Base-by-base conservation (phyloP, 257 asterid genomes). In the Solanum piurae region DNA sequence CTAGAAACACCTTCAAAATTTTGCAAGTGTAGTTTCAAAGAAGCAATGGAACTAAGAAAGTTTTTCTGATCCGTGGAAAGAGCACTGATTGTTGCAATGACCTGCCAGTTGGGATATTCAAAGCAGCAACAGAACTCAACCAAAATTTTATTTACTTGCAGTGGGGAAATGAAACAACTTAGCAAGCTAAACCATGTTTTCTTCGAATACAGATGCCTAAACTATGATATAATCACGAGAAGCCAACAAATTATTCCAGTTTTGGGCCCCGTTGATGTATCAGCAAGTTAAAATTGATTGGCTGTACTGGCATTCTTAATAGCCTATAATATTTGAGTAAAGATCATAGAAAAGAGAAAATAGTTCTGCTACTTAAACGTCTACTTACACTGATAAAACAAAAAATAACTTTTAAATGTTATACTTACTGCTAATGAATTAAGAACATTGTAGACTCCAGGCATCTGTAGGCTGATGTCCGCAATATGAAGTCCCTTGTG, bases 391-490 rank as follows among this genome's bases (percentile, higher is more conserved):
- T 3, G 25, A 80, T 27, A 2, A 16, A 27, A 46, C 34, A 5
- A 84, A 84, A 29, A 46, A 36, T 3, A 25, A 64, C 72, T 52
- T 21, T 12, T 20, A 9, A 84, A 62, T 46, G 85, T 58, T 58
- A 42, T 44, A 87, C 93, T 90, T 52, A 92, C 92, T 52, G 91
- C 92, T 87, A 92, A 89, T 76, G 91, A 92, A 87, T 92, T 90
- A 82, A 90, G 90, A 84, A 89, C 90, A 88, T 91, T 91, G 72
- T 91, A 89, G 44, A 79, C 89, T 87, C 93, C 93, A 12, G 93
- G 91, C 82, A 91, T 27, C 25, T 75, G 89, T 83, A 91, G 88
- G 88, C 90, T 90, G 89, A 91, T 87, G 40, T 91, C 89, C 12
- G 58, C 75, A 86, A 89, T 77, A 76, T 74, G 88, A 66, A 44